Conservation (phyloP, 2,329 filamentous ascomycete species). For the Talaromyces sp. region DNA sequence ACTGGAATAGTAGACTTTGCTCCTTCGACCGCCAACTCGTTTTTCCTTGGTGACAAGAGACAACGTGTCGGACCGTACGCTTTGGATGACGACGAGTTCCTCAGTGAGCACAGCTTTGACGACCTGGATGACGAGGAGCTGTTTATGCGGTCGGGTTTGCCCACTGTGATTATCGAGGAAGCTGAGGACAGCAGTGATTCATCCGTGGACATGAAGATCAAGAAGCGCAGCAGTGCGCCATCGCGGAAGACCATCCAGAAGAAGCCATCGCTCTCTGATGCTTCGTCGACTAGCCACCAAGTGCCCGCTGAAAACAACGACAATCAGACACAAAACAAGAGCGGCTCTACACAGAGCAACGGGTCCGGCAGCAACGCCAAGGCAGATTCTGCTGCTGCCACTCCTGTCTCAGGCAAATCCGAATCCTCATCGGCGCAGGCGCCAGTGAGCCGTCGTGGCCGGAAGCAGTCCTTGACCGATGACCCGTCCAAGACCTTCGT, state of each 20-base stretch:
- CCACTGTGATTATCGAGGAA: slow-evolving; percentile 56
- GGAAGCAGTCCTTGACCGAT: slow-evolving; percentile 97
- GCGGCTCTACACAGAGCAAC: slow-evolving; percentile 39
- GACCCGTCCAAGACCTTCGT: slow-evolving; percentile 98
- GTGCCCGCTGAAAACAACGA: slow-evolving; percentile 28
- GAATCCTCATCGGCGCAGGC: slow-evolving; percentile 16
- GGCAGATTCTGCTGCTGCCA: slow-evolving; percentile 45
- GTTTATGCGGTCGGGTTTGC: slow-evolving; percentile 60
- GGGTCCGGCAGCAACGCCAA: slow-evolving; percentile 42
- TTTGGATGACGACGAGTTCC: slow-evolving; percentile 72
- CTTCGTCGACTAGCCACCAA: slow-evolving; percentile 30
- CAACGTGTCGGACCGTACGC: slow-evolving; percentile 69
- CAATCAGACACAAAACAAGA: slow-evolving; percentile 37
- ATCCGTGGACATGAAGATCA: slow-evolving; percentile 43
- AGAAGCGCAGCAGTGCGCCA: slow-evolving; percentile 40
- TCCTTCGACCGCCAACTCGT: slow-evolving; percentile 52
- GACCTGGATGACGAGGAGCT: slow-evolving; percentile 67
- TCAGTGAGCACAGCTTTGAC: slow-evolving; percentile 72
- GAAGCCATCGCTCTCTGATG: slow-evolving; percentile 28
- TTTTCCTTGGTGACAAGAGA: slow-evolving; percentile 64
- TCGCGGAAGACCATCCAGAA: slow-evolving; percentile 38
- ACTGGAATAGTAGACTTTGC: slow-evolving; percentile 70
- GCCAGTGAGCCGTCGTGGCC: slow-evolving; percentile 72
- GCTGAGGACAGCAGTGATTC: slow-evolving; percentile 37
- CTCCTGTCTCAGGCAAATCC: slow-evolving; percentile 35